These are phyloP conservation scores for Marvania coccoides DNA, from an alignment of 139 green algal species.

Conservation along the genomic window DNA sequence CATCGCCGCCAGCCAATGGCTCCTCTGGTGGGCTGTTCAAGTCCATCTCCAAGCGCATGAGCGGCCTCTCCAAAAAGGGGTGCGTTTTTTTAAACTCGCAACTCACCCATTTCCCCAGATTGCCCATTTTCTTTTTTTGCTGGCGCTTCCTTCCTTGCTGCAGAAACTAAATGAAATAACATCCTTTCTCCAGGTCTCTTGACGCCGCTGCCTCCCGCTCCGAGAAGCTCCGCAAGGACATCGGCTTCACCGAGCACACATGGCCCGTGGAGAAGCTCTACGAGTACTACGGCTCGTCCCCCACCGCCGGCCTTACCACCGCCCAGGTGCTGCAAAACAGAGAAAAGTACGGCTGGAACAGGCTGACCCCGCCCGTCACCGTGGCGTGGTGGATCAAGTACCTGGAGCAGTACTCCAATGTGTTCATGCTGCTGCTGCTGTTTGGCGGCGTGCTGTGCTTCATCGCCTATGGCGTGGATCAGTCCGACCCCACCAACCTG, in stretches of 20 bases:
- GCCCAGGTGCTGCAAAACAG: slow-evolving; percentile 46
- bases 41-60: background rate
- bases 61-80: background rate
- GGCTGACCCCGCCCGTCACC: slow-evolving; percentile 47
- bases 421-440: slow-evolving; percentile 53
- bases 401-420: slow-evolving; percentile 50
- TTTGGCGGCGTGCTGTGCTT: slow-evolving; percentile 32
- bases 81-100: too few species aligned
- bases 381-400: slow-evolving; percentile 57
- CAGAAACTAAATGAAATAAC: too few species aligned
- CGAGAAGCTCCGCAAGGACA: slow-evolving; percentile 23
- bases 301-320: slow-evolving; percentile 12
- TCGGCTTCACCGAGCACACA: slow-evolving; percentile 31
- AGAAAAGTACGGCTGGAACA: slow-evolving; percentile 51
- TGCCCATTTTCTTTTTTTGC: too few species aligned
- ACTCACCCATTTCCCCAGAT: too few species aligned
- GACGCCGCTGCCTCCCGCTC: slow-evolving; percentile 13
- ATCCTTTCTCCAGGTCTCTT: too few species aligned
- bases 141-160: too few species aligned
- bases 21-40: background rate
- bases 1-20: background rate
- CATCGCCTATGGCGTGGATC: slow-evolving; percentile 52
- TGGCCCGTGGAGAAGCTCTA: slow-evolving; percentile 42
- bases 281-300: slow-evolving; percentile 29
- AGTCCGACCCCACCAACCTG: slow-evolving; percentile 51